Conservation (phyloP, 2,329 filamentous ascomycete species). For the Microascus cirrosus region DNA sequence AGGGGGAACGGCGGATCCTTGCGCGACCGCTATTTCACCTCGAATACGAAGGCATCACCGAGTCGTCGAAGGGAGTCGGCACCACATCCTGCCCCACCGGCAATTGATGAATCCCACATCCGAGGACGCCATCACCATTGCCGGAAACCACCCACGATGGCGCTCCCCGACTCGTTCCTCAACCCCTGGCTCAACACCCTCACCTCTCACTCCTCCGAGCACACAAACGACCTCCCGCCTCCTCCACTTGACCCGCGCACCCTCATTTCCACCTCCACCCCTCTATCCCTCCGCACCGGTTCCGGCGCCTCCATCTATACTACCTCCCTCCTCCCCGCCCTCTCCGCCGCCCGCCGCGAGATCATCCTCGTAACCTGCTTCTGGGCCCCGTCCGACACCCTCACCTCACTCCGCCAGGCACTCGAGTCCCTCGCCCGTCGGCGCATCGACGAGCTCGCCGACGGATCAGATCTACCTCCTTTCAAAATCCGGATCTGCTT, state of each 20-base stretch:
- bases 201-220: constrained; percentile 16
- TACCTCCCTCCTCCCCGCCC: constrained; percentile 45
- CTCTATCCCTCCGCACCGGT: constrained; percentile 39
- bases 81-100: neutral
- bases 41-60: no score
- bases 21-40: no score
- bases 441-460: constrained; percentile 11
- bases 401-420: constrained; percentile 43
- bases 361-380: constrained; percentile 74
- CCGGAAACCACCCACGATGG: neutral
- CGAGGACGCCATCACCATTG: neutral
- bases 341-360: constrained; percentile 49
- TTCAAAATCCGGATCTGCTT: constrained; percentile 55
- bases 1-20: neutral
- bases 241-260: constrained; percentile 32
- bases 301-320: constrained; percentile 47
- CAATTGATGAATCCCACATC: neutral
- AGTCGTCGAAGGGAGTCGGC: no score
- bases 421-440: constrained; percentile 45
- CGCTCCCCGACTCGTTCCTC: constrained; percentile 4
- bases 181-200: constrained; percentile 1
- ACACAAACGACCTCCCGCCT: constrained; percentile 32
- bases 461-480: neutral
- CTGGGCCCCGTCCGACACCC: constrained; percentile 58
- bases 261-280: constrained; percentile 36